Base-by-base conservation (phyloP, 768 basidiomycete species). In the Suillus plorans region DNA sequence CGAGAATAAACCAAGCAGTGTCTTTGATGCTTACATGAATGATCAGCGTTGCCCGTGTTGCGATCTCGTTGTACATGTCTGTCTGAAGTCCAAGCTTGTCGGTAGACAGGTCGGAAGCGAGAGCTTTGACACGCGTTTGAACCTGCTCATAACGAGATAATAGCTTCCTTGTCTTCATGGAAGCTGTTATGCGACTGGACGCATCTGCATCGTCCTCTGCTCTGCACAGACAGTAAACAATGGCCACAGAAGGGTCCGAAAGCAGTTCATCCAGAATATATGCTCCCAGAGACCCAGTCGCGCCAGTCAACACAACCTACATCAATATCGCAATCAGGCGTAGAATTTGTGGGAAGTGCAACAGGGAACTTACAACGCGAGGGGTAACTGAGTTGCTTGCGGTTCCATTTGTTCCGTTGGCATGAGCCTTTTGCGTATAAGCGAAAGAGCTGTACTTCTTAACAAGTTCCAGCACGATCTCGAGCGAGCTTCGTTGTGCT, bases 211-310 rank as follows among this genome's bases (percentile, higher is more conserved):
- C 80, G 13, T 78, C 74, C 47, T 76, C 74, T 28, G 84, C 85
- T 62, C 86, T 80, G 37, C 81, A 84, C 3, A 86, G 76, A 70
- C 82, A 84, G 64, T 84, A 80, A 37, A 87, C 79, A 12, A 75
- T 79, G 44, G 67, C 67, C 41, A 86, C 82, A 0, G 70, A 61
- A 0, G 77, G 66, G 6, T 74, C 74, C 6, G 72, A 68, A 4
- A 81, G 73, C 2, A 86, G 74, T 57, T 81, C 78, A 41, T 78
- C 74, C n/a, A 87, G 78, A 14, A 86, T 78, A 63, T 85, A 80
- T 2, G 84, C 84, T 10, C 86, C 86, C 3, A 86, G 78, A 2
- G 83, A 84, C 1, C 85, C 85, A 5, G 85, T 85, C 0, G 79
- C 81, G 5, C 85, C 85, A 0, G 85, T 85, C 42, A 86, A 74